Evolutionary conservation across 2,329 filamentous ascomycete genomes (phyloP), one percentile per base, ranked within the genome.

Genomic region (Xylaria sp.): DNA sequence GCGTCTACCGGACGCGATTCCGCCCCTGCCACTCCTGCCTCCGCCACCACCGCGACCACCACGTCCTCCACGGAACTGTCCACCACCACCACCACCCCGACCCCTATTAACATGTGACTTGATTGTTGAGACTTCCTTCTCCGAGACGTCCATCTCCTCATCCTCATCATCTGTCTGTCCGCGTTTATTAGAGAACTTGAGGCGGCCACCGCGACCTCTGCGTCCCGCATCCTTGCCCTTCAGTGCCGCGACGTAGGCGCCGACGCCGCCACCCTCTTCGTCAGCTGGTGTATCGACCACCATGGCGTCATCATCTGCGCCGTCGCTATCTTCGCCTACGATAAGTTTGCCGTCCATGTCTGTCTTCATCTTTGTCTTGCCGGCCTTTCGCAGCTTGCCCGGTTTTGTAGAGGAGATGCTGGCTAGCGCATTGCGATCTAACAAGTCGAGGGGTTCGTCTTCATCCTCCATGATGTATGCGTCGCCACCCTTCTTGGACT

Each of bases 371-470:
- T 90, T 92, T 49, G 82, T 87, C 62, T 76, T 78, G 78, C 79
- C 71, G 17, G 84, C 84, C 75, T 86, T 85, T 78, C 87, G 87
- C 73, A 87, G 80, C 78, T 89, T 90, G 64, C 87, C 81, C 3
- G 94, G 95, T 80, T 94, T 95, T 11, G 93, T 97, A 5, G 93
- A 93, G 2, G 94, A 97, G 76, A 99, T 97, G 79, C 93, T 96
- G 63, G 93, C 95, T 49, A 99, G 88, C 9, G 94, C 93, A 78
- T 91, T 91, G 70, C 93, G 92, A 76, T 96, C 95, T 17, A 99
- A 88, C 54, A 99, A 87, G 83, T 99, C 96, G 49, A 99, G 90
- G 1, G 96, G 96, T 79, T 98, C 96, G 75, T 97, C 93, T 66
- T 97, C 93, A 69, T 97, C 92, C 83, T 98, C 95, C 69, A 97